phyloP scores from a whole-genome alignment of 2,329 filamentous ascomycete genomes.

The Verticillium nubilum region DNA sequence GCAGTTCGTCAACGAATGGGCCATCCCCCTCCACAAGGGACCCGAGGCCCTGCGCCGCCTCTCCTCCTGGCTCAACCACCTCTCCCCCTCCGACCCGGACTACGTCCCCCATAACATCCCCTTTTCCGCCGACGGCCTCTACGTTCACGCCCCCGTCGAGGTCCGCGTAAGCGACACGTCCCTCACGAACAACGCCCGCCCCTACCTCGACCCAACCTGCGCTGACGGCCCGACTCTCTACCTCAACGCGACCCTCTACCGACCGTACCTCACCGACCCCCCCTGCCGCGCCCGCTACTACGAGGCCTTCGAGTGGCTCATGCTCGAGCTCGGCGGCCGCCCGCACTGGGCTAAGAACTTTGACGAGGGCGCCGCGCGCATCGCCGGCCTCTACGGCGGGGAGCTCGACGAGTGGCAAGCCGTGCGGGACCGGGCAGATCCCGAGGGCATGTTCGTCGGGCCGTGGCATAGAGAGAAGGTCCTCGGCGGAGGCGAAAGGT shows the following conservation, averaged over 20 bases:
- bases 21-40: constrained; percentile 76
- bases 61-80: constrained; percentile 73
- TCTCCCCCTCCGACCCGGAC: constrained; percentile 55
- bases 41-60: constrained; percentile 82
- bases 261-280: constrained; percentile 73
- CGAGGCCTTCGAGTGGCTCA: constrained; percentile 83
- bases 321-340: constrained; percentile 75
- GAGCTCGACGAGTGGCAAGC: constrained; percentile 61
- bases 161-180: constrained; percentile 77
- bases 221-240: constrained; percentile 71
- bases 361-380: constrained; percentile 50
- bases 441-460: constrained; percentile 81
- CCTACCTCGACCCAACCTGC: constrained; percentile 64
- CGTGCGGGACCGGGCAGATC: constrained; percentile 66
- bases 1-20: constrained; percentile 99
- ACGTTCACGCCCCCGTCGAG: constrained; percentile 86
- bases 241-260: constrained; percentile 84
- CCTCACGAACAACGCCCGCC: constrained; percentile 26
- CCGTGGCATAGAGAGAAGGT: constrained; percentile 80
- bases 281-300: constrained; percentile 76
- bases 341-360: constrained; percentile 97
- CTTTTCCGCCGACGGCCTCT: constrained; percentile 72
- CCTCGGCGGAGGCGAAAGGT: constrained; percentile 28
- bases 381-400: constrained; percentile 65
- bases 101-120: constrained; percentile 67